Evolutionary conservation across 495 filamentous ascomycete genomes (phyloP).

Genomic region (Penicillium tannophilum): DNA sequence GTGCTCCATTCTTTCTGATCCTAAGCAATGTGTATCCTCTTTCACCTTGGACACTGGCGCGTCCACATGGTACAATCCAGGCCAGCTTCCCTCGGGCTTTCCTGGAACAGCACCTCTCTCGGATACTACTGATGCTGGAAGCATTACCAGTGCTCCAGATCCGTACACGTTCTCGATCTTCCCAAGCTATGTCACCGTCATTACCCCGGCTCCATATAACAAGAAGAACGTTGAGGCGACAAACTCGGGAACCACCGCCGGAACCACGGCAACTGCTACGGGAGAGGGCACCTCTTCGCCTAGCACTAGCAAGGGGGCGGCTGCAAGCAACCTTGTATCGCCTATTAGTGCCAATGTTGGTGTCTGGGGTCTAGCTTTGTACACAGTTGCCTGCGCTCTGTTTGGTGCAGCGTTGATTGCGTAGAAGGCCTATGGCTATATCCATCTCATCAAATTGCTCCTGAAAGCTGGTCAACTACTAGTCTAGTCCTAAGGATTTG

Average conservation of each 20-base stretch:
- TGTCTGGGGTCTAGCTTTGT: conserved; percentile 1
- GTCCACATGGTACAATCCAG: conserved; percentile 8
- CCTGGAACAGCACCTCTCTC: conserved; percentile 8
- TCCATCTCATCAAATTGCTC: too few relatives aligned
- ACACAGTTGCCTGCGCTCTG: not conserved
- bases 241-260: not conserved
- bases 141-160: conserved; percentile 7
- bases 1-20: conserved; percentile 4
- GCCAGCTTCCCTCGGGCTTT: conserved; percentile 5
- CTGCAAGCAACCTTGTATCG: not conserved
- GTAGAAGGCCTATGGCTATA: not conserved
- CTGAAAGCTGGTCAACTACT: too few relatives aligned
- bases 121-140: conserved; percentile 2
- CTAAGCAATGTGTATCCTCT: not conserved
- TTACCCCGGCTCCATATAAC: conserved; percentile 8
- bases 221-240: not conserved
- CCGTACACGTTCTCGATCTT: conserved; percentile 9
- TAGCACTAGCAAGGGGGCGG: conserved; percentile 2
- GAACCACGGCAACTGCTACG: not conserved
- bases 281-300: not conserved
- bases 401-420: not conserved
- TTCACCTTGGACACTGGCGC: conserved; percentile 3
- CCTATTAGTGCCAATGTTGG: not conserved
- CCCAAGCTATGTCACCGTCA: conserved; percentile 3
- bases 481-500: too few relatives aligned